These are phyloP conservation scores for Globisporangium paddicum DNA, from an alignment of 352 stramenopile genomes.

Conservation along the genomic window DNA sequence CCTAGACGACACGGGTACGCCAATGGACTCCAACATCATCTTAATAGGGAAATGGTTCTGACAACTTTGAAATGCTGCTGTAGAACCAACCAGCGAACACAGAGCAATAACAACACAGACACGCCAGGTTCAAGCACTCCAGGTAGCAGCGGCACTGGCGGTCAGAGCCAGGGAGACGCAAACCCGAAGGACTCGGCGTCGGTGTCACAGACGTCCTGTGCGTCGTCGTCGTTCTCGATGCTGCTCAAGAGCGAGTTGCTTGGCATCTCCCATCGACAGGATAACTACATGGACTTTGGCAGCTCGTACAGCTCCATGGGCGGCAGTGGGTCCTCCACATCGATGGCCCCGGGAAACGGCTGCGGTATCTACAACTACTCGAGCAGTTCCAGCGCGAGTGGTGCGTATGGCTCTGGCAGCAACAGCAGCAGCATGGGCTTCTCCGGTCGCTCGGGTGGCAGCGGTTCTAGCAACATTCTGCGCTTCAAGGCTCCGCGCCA, in stretches of 20 bases:
- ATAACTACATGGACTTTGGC: slow-evolving; percentile 22
- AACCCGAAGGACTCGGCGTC: slow-evolving; percentile 5
- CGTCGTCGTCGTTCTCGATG: slow-evolving; percentile 60
- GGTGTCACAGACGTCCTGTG: slow-evolving; percentile 9
- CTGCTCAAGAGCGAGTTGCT: slow-evolving; percentile 74
- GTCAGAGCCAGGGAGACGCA: background rate
- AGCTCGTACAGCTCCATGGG: slow-evolving; percentile 6
- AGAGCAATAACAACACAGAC: slow-evolving; percentile 12
- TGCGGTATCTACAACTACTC: slow-evolving; percentile 24
- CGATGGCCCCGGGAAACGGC: slow-evolving; percentile 4
- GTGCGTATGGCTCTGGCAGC: slow-evolving; percentile 19
- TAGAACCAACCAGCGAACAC: slow-evolving; percentile 14
- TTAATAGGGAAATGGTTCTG: background rate
- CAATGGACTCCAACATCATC: no score
- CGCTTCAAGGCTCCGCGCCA: slow-evolving; percentile 66
- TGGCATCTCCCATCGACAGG: slow-evolving; percentile 30
- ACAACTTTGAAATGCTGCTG: background rate
- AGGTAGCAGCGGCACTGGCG: background rate
- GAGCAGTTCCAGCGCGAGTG: slow-evolving; percentile 4
- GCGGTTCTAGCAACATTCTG: slow-evolving; percentile 60
- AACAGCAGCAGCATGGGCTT: slow-evolving; percentile 27
- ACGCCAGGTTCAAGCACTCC: slow-evolving; percentile 4
- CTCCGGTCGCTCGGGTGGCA: slow-evolving; percentile 19
- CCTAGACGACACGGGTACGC: slow-evolving; percentile 22
- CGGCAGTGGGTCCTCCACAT: slow-evolving; percentile 1